These are phyloP conservation scores for Isabelozyma heimii DNA, from an alignment of 805 yeast species.

Conservation along the genomic window DNA sequence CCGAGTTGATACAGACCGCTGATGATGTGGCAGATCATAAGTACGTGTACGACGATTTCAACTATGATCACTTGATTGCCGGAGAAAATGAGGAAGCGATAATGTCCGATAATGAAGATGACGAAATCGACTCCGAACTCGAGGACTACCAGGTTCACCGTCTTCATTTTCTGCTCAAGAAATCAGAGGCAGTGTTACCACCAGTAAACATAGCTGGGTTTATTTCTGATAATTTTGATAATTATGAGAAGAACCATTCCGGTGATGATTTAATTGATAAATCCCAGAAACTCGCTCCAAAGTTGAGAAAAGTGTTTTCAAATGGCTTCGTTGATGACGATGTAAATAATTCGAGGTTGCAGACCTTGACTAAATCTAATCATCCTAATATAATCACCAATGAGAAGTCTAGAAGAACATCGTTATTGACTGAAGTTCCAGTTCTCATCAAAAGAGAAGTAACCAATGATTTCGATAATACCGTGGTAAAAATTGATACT, in stretches of 20 bases:
- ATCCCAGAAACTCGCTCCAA: slow-evolving; percentile 1
- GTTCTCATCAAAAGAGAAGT: background rate
- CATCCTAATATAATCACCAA: slow-evolving; percentile 13
- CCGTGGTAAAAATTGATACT: background rate
- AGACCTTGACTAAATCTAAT: slow-evolving; percentile 6
- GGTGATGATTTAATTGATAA: background rate
- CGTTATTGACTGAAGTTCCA: slow-evolving; percentile 7
- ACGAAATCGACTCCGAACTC: background rate
- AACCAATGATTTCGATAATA: background rate
- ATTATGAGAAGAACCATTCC: background rate
- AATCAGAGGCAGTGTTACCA: background rate
- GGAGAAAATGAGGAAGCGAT: background rate
- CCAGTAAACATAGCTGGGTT: background rate
- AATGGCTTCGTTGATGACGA: background rate
- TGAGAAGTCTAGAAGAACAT: slow-evolving; percentile 5
- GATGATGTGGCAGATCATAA: background rate
- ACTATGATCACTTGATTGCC: background rate
- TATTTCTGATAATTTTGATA: background rate
- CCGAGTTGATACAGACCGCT: background rate
- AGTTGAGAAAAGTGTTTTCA: background rate
- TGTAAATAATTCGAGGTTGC: slow-evolving; percentile 1
- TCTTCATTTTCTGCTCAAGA: background rate
- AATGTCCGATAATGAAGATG: background rate
- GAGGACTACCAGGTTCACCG: background rate
- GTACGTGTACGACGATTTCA: background rate